Evolutionary conservation across 2,329 filamentous ascomycete species (phyloP).

Genomic region (Aureobasidium sp.): DNA sequence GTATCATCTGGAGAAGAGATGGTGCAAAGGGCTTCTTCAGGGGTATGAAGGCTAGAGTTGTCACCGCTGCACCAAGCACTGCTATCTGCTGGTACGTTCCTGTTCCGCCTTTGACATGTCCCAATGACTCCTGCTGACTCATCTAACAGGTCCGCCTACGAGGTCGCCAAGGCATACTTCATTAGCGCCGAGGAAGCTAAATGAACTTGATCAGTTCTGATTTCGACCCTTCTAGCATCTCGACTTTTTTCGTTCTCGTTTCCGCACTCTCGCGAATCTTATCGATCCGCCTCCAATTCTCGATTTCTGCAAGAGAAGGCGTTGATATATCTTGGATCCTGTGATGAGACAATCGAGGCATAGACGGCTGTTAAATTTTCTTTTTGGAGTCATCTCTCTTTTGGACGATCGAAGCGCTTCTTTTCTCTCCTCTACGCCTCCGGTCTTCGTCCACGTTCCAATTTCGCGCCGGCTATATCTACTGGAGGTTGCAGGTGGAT

Average conservation of each 20-base stretch:
- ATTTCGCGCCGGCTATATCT: background rate
- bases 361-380: background rate
- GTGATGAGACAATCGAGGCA: background rate
- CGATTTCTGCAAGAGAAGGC: background rate
- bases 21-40: constrained; percentile 86
- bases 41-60: constrained; percentile 79
- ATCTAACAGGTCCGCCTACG: constrained; percentile 52
- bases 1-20: constrained; percentile 74
- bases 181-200: constrained; percentile 36
- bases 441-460: background rate
- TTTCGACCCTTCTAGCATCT: background rate
- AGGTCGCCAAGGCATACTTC: constrained; percentile 63
- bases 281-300: background rate
- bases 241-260: background rate
- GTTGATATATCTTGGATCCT: background rate
- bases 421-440: background rate
- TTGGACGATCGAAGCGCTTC: background rate
- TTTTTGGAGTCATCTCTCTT: background rate
- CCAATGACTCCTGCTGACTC: constrained; percentile 16
- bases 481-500: background rate
- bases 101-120: background rate
- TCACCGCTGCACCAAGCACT: constrained; percentile 97
- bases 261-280: background rate
- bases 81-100: constrained; percentile 87
- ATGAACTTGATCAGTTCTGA: constrained; percentile 14